phyloP scores from a whole-genome alignment of 441 rosid species.

The Gossypium davidsonii region DNA sequence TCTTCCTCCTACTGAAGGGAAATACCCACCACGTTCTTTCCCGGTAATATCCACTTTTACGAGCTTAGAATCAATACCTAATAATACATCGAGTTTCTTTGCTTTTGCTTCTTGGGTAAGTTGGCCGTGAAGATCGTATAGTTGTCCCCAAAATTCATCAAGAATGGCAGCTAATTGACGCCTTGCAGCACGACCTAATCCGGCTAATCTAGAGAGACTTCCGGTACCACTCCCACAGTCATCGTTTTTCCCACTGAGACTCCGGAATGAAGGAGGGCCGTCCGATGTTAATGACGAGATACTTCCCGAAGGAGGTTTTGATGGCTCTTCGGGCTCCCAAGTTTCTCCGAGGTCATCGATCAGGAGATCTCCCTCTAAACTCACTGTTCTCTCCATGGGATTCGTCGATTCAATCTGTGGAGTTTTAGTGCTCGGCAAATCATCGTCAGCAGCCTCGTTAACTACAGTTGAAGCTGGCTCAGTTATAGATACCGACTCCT shows the following conservation, averaged over 20 bases:
- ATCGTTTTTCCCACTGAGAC: conserved; percentile 68
- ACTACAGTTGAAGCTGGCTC: conserved; percentile 22
- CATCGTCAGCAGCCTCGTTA: conserved; percentile 30
- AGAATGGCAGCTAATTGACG: conserved; percentile 69
- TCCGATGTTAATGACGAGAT: conserved; percentile 39
- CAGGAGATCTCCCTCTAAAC: conserved; percentile 36
- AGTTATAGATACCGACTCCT: conserved; percentile 28
- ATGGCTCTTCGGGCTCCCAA: conserved; percentile 61
- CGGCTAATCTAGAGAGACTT: conserved; percentile 88
- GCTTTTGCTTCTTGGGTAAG: conserved; percentile 56
- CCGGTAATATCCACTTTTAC: conserved; percentile 42
- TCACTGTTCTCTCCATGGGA: conserved; percentile 49
- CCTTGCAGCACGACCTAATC: conserved; percentile 92
- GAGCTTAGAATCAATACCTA: conserved; percentile 46
- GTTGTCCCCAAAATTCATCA: conserved; percentile 94
- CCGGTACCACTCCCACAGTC: conserved; percentile 79
- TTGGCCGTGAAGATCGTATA: conserved; percentile 74
- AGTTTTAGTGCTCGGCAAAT: conserved; percentile 30
- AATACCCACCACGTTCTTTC: conserved; percentile 44
- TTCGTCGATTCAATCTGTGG: conserved; percentile 29
- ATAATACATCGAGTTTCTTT: conserved; percentile 52
- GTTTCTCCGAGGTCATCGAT: conserved; percentile 30
- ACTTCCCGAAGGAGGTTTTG: conserved; percentile 44
- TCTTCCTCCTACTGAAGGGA: conserved; percentile 43
- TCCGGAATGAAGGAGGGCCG: conserved; percentile 78